phyloP scores from a whole-genome alignment of 2,329 filamentous ascomycete genomes.

The Claviceps monticola region DNA sequence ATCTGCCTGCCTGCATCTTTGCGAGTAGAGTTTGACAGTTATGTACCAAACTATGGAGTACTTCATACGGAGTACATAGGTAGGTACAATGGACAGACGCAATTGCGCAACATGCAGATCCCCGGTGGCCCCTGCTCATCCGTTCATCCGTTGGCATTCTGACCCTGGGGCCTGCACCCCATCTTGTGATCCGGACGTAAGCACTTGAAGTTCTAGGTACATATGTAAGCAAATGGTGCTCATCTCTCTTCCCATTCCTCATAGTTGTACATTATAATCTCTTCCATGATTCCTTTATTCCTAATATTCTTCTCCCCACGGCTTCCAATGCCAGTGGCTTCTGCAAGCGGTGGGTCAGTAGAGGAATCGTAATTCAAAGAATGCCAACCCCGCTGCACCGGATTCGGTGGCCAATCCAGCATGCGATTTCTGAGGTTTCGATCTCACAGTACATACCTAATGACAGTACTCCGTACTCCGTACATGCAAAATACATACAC shows the following conservation, averaged over 20 bases:
- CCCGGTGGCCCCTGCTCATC: not conserved
- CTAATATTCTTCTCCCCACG: not conserved
- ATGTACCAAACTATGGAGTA: not conserved
- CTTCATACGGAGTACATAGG: not conserved
- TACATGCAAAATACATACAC: too few relatives aligned
- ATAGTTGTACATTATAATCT: not conserved
- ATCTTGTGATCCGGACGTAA: not conserved
- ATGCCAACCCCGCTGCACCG: not conserved
- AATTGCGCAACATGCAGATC: not conserved
- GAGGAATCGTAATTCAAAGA: not conserved
- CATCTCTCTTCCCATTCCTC: not conserved
- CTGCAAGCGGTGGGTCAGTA: not conserved
- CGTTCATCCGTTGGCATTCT: not conserved
- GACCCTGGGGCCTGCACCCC: not conserved
- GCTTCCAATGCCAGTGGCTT: too few relatives aligned
- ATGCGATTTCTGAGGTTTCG: constrained; percentile 1
- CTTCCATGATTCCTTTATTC: not conserved
- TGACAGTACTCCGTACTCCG: not conserved
- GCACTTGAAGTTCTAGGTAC: too few relatives aligned
- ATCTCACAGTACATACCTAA: not conserved
- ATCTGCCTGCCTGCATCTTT: not conserved
- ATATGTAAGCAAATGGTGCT: not conserved
- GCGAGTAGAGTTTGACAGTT: not conserved
- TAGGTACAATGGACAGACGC: not conserved
- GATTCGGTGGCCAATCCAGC: not conserved